Base-by-base conservation (phyloP, 2,329 filamentous ascomycete species). In the Botryotinia narcissicola region DNA sequence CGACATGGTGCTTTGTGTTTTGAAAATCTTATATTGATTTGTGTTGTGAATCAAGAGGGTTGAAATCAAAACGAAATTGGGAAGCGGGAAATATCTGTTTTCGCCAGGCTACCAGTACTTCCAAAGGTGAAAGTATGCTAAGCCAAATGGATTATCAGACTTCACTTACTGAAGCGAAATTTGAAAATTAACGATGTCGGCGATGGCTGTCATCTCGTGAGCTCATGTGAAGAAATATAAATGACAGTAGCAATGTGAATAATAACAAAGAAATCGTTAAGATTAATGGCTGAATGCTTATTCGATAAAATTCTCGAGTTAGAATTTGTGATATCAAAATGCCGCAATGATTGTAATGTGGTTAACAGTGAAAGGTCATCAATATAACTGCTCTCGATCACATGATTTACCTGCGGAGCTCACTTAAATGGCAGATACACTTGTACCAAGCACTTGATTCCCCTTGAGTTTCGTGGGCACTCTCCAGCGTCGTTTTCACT, bases 341-440 rank as follows among this genome's bases (percentile, higher is more conserved):
- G 2, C 14, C 7, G 8, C n/a, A 18, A 57, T 29, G 0, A n/a
- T 18, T 4, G 16, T 29, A 54, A 0, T 29, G n/a, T 57, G 3
- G 3, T 57, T 57, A 6, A 29, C n/a, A 18, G 51, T 18, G n/a
- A 4, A 18, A 54, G 51, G 14, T 54, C 0, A 54, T n/a, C 25
- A 16, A 29, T 0, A 29, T 16, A 14, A 54, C 51, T 18, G n/a
- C 51, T 54, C 51, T 54, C 6, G n/a, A 54, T 54, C 51, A 54
- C 51, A 54, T 54, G n/a, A 29, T 18, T 18, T 29, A 54, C 51
- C n/a, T 8, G 6, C n/a, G 2, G n/a, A 57, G 51, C n/a, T 32
- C n/a, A 54, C 51, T 29, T 18, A 8, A 54, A n/a, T 54, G 51
- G 14, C 51, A 57, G 51, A 18, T 29, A 18, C n/a, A 57, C 48